Conservation (phyloP, 495 filamentous ascomycete species). For the Podospora anserina region DNA sequence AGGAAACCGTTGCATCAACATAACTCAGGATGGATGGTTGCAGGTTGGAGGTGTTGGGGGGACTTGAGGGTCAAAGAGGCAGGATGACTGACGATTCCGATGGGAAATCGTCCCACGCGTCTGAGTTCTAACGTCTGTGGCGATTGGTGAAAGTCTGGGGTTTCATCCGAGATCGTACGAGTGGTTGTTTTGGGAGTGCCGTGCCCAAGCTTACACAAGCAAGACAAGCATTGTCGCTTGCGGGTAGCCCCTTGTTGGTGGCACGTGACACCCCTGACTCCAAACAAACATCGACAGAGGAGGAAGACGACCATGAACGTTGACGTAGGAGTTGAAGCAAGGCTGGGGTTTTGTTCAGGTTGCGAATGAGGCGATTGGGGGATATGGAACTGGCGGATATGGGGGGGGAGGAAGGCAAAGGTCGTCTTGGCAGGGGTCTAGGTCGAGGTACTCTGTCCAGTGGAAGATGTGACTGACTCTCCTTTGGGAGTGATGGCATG, state of each 20-base stretch:
- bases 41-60: not conserved
- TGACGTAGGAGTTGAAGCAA: not conserved
- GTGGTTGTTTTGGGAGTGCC: constrained; percentile 11
- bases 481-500: not conserved
- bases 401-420: not conserved
- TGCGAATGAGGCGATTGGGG: not conserved
- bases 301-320: not conserved
- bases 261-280: constrained; percentile 33
- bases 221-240: constrained; percentile 1
- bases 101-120: constrained; percentile 25
- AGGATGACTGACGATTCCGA: constrained; percentile 14
- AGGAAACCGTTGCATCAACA: not conserved
- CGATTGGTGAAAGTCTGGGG: constrained; percentile 8
- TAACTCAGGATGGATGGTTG: not conserved
- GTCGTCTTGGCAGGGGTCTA: not conserved
- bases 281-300: constrained; percentile 14
- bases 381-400: too few species aligned
- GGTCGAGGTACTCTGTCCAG: not conserved
- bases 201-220: constrained; percentile 4
- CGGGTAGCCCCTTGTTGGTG: not conserved
- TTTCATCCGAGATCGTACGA: constrained; percentile 26
- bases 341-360: not conserved
- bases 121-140: constrained; percentile 8
- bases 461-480: constrained; percentile 5
- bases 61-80: constrained; percentile 11